Conservation (phyloP, 2,329 filamentous ascomycete genomes). For the Pseudogymnoascus sp. region DNA sequence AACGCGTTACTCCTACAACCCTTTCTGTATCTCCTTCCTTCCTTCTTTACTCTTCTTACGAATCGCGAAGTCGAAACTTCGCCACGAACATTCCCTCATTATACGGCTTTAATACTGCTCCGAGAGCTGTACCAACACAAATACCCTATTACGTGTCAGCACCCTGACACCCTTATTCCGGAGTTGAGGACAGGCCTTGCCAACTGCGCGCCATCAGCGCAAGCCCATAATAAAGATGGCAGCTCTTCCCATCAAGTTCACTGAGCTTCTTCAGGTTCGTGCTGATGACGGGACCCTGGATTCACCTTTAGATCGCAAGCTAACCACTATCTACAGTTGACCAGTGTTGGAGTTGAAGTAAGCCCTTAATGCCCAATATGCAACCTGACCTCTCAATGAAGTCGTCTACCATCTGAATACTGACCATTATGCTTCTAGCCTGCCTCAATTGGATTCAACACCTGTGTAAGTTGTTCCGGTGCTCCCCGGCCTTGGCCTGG, state of each 20-base stretch:
- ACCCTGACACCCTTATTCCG: constrained; percentile 12
- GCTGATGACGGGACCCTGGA: constrained; percentile 45
- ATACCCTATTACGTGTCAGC: constrained; percentile 13
- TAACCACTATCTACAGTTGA: constrained; percentile 39
- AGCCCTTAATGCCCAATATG: constrained; percentile 26
- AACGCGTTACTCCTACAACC: constrained; percentile 4
- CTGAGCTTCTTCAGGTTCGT: constrained; percentile 83
- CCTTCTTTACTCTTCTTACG: constrained; percentile 11
- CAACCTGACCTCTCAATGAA: constrained; percentile 6
- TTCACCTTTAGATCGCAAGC: constrained; percentile 17
- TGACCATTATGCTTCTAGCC: constrained; percentile 44
- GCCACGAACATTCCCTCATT: constrained; percentile 6
- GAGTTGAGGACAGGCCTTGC: constrained; percentile 7
- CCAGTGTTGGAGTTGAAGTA: constrained; percentile 48
- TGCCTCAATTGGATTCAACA: constrained; percentile 76
- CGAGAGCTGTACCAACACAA: constrained; percentile 9
- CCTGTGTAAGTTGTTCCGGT: constrained; percentile 57
- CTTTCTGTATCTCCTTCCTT: constrained; percentile 9
- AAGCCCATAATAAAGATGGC: constrained; percentile 25
- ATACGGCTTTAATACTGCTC: constrained; percentile 8
- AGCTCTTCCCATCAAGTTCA: constrained; percentile 84
- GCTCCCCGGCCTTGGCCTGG: constrained; percentile 13
- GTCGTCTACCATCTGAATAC: constrained; percentile 15
- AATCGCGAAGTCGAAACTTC: not conserved
- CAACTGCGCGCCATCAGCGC: constrained; percentile 17